These are phyloP conservation scores for Solanum chiquidenum DNA, from an alignment of 257 asterid genomes.

Conservation along the genomic window DNA sequence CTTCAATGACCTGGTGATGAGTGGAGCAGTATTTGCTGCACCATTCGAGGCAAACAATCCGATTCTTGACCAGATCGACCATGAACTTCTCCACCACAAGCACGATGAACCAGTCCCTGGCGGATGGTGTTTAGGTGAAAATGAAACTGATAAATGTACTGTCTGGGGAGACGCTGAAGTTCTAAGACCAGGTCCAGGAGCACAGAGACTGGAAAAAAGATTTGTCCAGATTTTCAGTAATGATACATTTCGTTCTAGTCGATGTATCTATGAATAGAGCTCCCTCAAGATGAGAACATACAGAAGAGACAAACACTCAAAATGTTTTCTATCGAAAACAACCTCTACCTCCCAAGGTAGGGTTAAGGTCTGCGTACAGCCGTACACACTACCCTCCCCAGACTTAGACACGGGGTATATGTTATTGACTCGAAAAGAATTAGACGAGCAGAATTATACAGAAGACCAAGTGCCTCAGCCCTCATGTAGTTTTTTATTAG, in stretches of 20 bases:
- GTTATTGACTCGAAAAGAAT: neutral
- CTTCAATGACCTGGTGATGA: constrained; percentile 38
- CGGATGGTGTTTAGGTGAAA: constrained; percentile 88
- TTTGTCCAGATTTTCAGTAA: constrained; percentile 35
- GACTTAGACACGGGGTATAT: neutral
- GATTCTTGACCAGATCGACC: constrained; percentile 62
- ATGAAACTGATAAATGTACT: constrained; percentile 27
- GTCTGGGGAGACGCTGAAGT: constrained; percentile 85
- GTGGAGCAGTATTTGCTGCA: constrained; percentile 81
- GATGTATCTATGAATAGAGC: constrained; percentile 24
- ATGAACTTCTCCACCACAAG: constrained; percentile 30
- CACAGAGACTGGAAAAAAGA: constrained; percentile 50
- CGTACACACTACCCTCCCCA: neutral
- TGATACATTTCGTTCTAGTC: constrained; percentile 23
- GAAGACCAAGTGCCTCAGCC: neutral
- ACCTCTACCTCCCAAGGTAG: neutral
- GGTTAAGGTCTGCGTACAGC: neutral
- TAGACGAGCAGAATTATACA: neutral
- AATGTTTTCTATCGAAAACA: neutral
- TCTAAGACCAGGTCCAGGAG: constrained; percentile 65
- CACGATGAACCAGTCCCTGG: constrained; percentile 55
- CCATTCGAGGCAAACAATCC: constrained; percentile 40
- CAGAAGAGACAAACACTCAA: neutral
- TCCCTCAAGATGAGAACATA: neutral
- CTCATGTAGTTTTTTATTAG: neutral